phyloP scores from a whole-genome alignment of 495 filamentous ascomycete genomes.

The Penicillium verhagenii region DNA sequence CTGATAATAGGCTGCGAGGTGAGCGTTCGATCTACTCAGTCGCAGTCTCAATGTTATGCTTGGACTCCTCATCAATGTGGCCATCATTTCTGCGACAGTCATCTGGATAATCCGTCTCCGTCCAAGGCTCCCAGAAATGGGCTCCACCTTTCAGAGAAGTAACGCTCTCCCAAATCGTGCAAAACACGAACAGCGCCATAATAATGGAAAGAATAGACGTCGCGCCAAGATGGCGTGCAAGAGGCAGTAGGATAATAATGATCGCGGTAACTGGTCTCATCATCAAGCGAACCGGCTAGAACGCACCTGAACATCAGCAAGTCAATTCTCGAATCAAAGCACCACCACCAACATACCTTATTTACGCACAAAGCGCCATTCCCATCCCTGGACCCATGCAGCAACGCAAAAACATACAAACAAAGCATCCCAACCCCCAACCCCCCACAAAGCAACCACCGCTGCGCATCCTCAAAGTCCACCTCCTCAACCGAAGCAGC shows the following conservation, averaged over 20 bases:
- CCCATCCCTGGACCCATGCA: constrained; percentile 33
- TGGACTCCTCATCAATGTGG: no score
- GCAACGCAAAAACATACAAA: constrained; percentile 33
- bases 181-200: constrained; percentile 35
- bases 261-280: constrained; percentile 32
- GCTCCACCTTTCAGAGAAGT: constrained; percentile 28
- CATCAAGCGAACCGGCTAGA: constrained; percentile 28
- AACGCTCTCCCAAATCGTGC: constrained; percentile 34
- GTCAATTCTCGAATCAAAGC: neutral
- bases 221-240: constrained; percentile 25
- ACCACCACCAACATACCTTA: constrained; percentile 22
- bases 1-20: no score
- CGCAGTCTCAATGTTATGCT: neutral
- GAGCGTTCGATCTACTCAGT: neutral
- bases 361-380: constrained; percentile 21
- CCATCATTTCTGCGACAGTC: neutral
- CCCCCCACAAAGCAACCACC: constrained; percentile 41
- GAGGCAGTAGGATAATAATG: constrained; percentile 30
- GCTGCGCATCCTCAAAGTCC: constrained; percentile 24
- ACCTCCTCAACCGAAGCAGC: constrained; percentile 25
- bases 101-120: constrained; percentile 32
- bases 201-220: constrained; percentile 31
- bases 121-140: constrained; percentile 34
- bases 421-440: constrained; percentile 37
- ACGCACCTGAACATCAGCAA: constrained; percentile 4